Conservation (phyloP, 208 protist species). For the Crithidia thermophila region DNA sequence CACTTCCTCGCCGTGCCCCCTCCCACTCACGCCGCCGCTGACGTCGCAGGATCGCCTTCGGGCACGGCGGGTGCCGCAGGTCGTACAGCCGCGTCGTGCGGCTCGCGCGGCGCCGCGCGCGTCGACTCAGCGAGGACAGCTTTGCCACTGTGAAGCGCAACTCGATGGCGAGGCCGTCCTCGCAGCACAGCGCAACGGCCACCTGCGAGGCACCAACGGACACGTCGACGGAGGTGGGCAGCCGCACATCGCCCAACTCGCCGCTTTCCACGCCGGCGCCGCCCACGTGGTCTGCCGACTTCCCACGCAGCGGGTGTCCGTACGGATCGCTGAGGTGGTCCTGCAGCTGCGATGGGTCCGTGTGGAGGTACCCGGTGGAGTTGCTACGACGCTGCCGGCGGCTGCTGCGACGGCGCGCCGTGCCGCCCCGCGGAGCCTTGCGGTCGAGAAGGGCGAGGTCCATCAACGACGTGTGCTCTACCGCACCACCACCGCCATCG, state of each 20-base stretch:
- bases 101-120: slow-evolving; percentile 12
- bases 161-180: slow-evolving; percentile 81
- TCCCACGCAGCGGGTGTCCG: too few species aligned
- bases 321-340: too few species aligned
- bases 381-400: not conserved
- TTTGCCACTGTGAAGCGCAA: slow-evolving; percentile 43
- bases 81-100: slow-evolving; percentile 15
- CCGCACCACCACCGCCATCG: too few species aligned
- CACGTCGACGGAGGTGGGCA: slow-evolving; percentile 74
- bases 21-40: not conserved
- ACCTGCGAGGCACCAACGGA: slow-evolving; percentile 39
- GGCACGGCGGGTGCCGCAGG: slow-evolving; percentile 4
- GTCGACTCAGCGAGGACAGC: slow-evolving; percentile 15
- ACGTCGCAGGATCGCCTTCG: not conserved
- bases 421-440: too few species aligned
- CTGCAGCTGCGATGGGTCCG: too few species aligned
- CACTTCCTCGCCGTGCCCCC: not conserved
- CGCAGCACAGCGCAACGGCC: slow-evolving; percentile 52
- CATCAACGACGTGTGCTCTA: slow-evolving; percentile 5
- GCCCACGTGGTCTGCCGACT: too few species aligned
- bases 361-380: not conserved
- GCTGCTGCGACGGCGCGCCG: not conserved
- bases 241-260: slow-evolving; percentile 19
- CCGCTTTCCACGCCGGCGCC: too few species aligned
- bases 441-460: not conserved